Conservation (phyloP, 345 rosid genomes). For the Eutrema japonicum region DNA sequence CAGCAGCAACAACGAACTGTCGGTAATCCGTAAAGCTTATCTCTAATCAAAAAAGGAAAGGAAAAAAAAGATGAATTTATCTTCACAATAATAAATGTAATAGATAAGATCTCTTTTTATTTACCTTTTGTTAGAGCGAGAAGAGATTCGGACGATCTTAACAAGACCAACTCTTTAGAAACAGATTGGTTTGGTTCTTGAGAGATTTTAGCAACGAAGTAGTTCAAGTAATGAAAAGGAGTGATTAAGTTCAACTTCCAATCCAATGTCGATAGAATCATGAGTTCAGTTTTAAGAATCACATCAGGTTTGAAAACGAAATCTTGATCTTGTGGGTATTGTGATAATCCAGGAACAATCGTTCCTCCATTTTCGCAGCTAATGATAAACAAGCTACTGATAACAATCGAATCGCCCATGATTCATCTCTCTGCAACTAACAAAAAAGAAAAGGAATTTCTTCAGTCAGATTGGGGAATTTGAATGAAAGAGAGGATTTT, state of each 20-base stretch:
- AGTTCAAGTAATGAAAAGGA: slow-evolving; percentile 72
- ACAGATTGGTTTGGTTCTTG: slow-evolving; percentile 29
- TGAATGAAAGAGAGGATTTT: background rate
- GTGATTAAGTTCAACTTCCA: slow-evolving; percentile 77
- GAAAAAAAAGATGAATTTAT: background rate
- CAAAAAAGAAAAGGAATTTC: background rate
- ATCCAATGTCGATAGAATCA: slow-evolving; percentile 68
- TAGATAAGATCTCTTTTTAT: background rate
- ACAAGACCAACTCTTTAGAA: slow-evolving; percentile 46
- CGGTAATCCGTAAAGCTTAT: slow-evolving; percentile 61
- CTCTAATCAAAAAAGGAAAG: slow-evolving; percentile 49
- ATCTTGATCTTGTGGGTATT: slow-evolving; percentile 52
- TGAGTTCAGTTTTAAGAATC: slow-evolving; percentile 69
- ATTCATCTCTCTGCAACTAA: slow-evolving; percentile 60
- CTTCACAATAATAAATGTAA: background rate
- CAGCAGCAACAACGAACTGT: slow-evolving; percentile 76
- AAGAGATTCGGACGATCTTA: slow-evolving; percentile 57
- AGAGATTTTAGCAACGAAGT: slow-evolving; percentile 55
- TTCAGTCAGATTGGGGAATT: background rate
- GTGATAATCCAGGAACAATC: slow-evolving; percentile 66
- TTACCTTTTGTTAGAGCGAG: slow-evolving; percentile 63
- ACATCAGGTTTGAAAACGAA: slow-evolving; percentile 55
- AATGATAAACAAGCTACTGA: slow-evolving; percentile 78
- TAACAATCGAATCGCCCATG: slow-evolving; percentile 72
- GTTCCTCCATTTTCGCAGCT: slow-evolving; percentile 90